Base-by-base conservation (phyloP, 805 yeast genomes). In the Ogataea nakhonphanomensis region DNA sequence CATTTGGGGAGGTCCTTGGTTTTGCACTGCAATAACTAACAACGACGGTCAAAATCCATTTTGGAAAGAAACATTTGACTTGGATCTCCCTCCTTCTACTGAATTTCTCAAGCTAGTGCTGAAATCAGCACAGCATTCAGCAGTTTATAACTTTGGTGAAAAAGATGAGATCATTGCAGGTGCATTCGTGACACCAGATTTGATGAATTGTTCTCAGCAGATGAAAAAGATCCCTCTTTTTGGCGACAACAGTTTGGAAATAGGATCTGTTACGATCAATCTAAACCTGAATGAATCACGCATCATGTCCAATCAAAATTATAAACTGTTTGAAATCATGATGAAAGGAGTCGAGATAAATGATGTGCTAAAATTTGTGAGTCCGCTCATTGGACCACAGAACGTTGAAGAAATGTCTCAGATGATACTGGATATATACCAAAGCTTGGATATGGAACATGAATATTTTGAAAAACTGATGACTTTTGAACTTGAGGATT, bases 11-110 rank as follows among this genome's bases (percentile, higher is more conserved):
- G 69, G 76, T 33, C 78, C 83, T 0, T 84, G 91, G 87, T 86
- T 84, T 27, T 68, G 88, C 49, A 86, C 96, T 0, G 81, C 89
- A 2, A 67, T 76, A 6, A 81, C 81, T 0, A 64, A 68, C 26
- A 65, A 73, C 33, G 42, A 59, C 9, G 50, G 60, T 3, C 49
- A 59, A 0, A 70, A 71, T 39, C 90, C 95, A 1, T 86, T 86
- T 56, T 90, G 96, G 93, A 78, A 89, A 55, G 96, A 90, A 54
- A 76, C 71, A 32, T 84, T 85, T 54, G 64, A 72, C 2, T 64
- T 84, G n/a, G 76, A 79, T 36, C 64, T 81, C 30, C 82, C 85
- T 0, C 65, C 75, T 6, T 64, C 70, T 32, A 77, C 79, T 3
- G 76, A 70, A 53, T 70, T 67, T 56, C 67, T 78, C 48, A 76